phyloP scores from a whole-genome alignment of 2,329 filamentous ascomycete species.

The Fusarium drepaniforme region DNA sequence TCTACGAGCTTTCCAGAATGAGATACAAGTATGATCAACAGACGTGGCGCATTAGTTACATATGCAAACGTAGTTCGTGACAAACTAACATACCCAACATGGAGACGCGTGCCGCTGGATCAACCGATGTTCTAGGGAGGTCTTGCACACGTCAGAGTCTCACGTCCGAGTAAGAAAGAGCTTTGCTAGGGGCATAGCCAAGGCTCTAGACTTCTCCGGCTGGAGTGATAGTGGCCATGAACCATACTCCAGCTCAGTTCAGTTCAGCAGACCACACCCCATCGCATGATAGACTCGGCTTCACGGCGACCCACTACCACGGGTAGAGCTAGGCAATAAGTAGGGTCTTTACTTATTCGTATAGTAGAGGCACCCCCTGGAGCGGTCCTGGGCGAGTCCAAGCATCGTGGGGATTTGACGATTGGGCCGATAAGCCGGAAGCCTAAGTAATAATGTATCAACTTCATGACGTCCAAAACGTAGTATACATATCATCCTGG shows the following conservation, averaged over 20 bases:
- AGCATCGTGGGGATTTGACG: background rate
- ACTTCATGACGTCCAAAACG: background rate
- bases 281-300: background rate
- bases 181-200: background rate
- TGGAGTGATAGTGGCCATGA: background rate
- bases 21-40: background rate
- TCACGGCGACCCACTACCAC: background rate
- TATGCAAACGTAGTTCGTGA: background rate
- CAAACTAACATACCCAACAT: background rate
- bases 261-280: background rate
- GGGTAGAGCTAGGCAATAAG: background rate
- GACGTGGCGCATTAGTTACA: background rate
- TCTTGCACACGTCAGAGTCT: background rate
- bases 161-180: background rate
- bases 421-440: background rate
- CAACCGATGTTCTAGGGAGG: background rate
- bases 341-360: too few relatives aligned
- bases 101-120: background rate
- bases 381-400: too few relatives aligned
- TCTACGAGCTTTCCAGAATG: background rate
- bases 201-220: background rate
- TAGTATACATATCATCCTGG: background rate
- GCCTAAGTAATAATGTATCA: background rate
- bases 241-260: background rate
- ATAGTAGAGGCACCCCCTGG: too few relatives aligned